Conservation (phyloP, 805 yeast species). For the Sugiyamaella boreocaroliniensis region DNA sequence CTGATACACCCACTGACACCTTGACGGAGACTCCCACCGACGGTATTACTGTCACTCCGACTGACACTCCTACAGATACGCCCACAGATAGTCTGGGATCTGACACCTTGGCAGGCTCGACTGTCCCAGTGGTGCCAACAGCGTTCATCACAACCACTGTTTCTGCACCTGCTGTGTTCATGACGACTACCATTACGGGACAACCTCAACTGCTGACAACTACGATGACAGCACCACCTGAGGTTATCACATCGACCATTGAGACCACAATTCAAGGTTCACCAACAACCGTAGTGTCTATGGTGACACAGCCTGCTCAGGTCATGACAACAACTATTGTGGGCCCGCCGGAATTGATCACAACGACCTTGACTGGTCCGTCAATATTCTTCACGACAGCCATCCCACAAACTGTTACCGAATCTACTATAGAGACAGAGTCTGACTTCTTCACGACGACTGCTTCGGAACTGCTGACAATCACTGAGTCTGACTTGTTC, state of each 20-base stretch:
- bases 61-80: too few relatives aligned
- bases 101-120: neutral
- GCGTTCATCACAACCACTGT: neutral
- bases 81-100: too few relatives aligned
- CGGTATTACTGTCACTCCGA: neutral
- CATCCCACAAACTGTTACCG: neutral
- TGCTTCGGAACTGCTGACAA: neutral
- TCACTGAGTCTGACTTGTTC: neutral
- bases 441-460: neutral
- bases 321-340: neutral
- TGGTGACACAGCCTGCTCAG: neutral
- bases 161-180: conserved; percentile 1
- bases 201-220: conserved; percentile 1
- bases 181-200: neutral
- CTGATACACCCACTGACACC: neutral
- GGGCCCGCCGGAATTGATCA: neutral
- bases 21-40: neutral
- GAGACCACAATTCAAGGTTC: neutral
- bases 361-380: neutral
- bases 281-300: neutral
- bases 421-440: neutral
- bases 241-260: neutral
- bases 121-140: neutral
- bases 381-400: neutral
- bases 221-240: neutral